These are phyloP conservation scores for Mycena kentingensis DNA, from an alignment of 768 basidiomycete species.

Conservation along the genomic window DNA sequence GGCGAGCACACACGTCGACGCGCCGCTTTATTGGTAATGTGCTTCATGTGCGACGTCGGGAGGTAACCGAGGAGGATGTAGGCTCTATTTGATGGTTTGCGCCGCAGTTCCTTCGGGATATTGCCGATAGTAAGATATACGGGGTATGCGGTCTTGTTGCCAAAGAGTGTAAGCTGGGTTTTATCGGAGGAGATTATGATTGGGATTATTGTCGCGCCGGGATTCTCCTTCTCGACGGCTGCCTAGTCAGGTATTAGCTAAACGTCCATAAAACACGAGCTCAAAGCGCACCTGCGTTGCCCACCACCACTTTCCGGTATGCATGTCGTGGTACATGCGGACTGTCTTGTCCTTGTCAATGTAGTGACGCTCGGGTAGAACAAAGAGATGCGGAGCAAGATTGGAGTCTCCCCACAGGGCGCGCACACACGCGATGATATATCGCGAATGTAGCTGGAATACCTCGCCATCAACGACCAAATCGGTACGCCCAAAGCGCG, in stretches of 20 bases:
- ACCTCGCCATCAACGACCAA: slow-evolving; percentile 27
- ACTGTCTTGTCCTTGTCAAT: slow-evolving; percentile 19
- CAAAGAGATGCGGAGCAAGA: slow-evolving; percentile 28
- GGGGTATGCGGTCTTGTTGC: slow-evolving; percentile 34
- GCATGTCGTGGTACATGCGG: slow-evolving; percentile 28
- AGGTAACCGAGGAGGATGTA: slow-evolving; percentile 32
- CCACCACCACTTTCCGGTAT: slow-evolving; percentile 35
- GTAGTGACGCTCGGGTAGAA: slow-evolving; percentile 35
- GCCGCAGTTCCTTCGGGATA: slow-evolving; percentile 25
- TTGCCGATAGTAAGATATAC: slow-evolving; percentile 38
- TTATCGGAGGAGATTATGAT: slow-evolving; percentile 37
- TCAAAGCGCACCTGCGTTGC: slow-evolving; percentile 26
- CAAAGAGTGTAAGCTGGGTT: slow-evolving; percentile 30
- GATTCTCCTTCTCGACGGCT: slow-evolving; percentile 5
- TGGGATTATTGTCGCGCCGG: slow-evolving; percentile 25
- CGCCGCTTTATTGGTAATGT: slow-evolving; percentile 11
- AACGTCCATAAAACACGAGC: not conserved
- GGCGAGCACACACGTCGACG: slow-evolving; percentile 20
- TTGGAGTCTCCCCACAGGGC: slow-evolving; percentile 33
- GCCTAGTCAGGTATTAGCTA: no score
- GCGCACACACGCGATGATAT: slow-evolving; percentile 33
- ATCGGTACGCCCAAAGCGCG: slow-evolving; percentile 22
- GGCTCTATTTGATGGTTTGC: slow-evolving; percentile 25
- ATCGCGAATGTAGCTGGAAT: slow-evolving; percentile 29
- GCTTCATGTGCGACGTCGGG: slow-evolving; percentile 30